These are phyloP conservation scores for Penicillium sp. DNA, from an alignment of 2,329 filamentous ascomycete genomes.

Conservation along the genomic window DNA sequence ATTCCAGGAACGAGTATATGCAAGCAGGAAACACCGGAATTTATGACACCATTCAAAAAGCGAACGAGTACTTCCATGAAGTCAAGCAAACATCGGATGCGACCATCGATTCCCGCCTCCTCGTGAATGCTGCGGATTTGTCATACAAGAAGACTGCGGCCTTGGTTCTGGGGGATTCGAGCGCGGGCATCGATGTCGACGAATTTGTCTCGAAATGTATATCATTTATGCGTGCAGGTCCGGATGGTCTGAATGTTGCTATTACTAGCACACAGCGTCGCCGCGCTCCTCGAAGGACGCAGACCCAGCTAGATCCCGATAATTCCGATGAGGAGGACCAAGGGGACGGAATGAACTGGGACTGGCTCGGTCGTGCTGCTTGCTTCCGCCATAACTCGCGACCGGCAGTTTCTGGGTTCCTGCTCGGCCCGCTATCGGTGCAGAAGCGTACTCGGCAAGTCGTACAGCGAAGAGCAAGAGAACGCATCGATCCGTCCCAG, in stretches of 20 bases:
- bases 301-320: conserved; percentile 52
- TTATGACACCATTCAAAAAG: conserved; percentile 66
- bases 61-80: conserved; percentile 67
- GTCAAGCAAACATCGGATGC: conserved; percentile 91
- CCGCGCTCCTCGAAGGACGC: conserved; percentile 42
- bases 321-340: conserved; percentile 71
- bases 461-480: conserved; percentile 71
- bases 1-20: conserved; percentile 74
- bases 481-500: conserved; percentile 69
- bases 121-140: conserved; percentile 80
- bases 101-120: conserved; percentile 83
- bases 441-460: conserved; percentile 80
- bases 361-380: conserved; percentile 76
- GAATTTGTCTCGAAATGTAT: conserved; percentile 92
- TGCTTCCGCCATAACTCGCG: conserved; percentile 74
- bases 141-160: conserved; percentile 78
- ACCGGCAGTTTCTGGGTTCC: conserved; percentile 78
- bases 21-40: conserved; percentile 69
- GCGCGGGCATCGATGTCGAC: conserved; percentile 82
- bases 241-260: conserved; percentile 58
- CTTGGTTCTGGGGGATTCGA: conserved; percentile 72
- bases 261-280: conserved; percentile 44
- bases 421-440: conserved; percentile 85
- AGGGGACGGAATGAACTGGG: conserved; percentile 84
- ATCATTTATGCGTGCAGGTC: conserved; percentile 77